Conservation (phyloP, 2,329 filamentous ascomycete genomes). For the Fusarium tjaetaba region DNA sequence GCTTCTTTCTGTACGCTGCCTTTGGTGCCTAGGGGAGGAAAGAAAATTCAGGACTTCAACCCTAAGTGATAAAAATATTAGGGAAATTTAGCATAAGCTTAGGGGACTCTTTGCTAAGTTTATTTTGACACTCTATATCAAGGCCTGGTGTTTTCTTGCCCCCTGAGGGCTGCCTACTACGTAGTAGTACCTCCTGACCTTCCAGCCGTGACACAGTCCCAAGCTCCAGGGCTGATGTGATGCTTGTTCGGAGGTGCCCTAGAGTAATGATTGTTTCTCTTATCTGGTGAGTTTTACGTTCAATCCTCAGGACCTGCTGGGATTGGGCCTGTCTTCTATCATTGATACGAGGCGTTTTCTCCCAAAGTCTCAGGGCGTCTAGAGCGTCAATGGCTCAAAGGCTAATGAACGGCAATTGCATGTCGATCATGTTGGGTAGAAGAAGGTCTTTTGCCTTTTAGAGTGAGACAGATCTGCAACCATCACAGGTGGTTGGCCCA, state of each 20-base stretch:
- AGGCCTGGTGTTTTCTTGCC: too few species aligned
- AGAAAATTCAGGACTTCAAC: too few species aligned
- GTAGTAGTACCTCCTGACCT: slow-evolving; percentile 4
- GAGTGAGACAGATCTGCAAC: slow-evolving; percentile 37
- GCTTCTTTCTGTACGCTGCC: slow-evolving; percentile 11
- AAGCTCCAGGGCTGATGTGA: not conserved
- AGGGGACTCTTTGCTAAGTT: too few species aligned
- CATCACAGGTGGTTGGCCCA: slow-evolving; percentile 21
- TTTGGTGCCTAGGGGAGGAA: too few species aligned
- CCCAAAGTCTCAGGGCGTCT: not conserved
- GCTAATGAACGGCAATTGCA: slow-evolving; percentile 5
- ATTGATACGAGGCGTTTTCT: not conserved
- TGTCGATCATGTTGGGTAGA: slow-evolving; percentile 17
- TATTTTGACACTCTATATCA: too few species aligned
- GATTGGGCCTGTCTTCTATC: not conserved
- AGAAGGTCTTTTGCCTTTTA: slow-evolving; percentile 16
- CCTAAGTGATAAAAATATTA: too few species aligned
- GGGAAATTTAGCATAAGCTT: too few species aligned
- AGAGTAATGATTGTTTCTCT: not conserved
- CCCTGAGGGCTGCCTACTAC: not conserved
- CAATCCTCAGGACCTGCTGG: not conserved
- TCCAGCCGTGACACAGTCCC: slow-evolving; percentile 14
- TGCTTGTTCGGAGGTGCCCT: not conserved
- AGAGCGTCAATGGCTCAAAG: slow-evolving; percentile 4
- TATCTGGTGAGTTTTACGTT: not conserved